Evolutionary conservation across 768 basidiomycete genomes (phyloP).

Genomic region (Phaffia australis): DNA sequence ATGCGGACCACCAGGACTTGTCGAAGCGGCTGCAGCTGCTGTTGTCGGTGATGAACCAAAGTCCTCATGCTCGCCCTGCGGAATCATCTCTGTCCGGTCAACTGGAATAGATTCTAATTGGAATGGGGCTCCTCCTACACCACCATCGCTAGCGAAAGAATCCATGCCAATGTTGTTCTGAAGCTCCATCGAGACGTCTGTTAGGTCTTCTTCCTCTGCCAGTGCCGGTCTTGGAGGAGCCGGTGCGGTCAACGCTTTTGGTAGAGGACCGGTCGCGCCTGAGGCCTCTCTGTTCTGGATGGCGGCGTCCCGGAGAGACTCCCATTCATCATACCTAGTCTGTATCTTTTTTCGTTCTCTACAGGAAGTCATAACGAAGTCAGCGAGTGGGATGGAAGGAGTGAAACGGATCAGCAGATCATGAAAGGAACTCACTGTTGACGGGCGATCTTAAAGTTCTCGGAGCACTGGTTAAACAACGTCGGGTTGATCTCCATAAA

Average conservation of each 20-base stretch:
- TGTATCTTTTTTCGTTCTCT: slow-evolving; percentile 84
- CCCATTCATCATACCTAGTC: slow-evolving; percentile 78
- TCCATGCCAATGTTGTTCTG: slow-evolving; percentile 37
- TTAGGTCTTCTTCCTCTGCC: slow-evolving; percentile 71
- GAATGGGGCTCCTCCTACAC: slow-evolving; percentile 59
- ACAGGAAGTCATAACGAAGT: slow-evolving; percentile 12
- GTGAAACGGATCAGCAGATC: slow-evolving; percentile 3
- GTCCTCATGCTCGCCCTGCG: background rate
- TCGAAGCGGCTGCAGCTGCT: slow-evolving; percentile 22
- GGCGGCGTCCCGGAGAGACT: slow-evolving; percentile 67
- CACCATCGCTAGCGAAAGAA: slow-evolving; percentile 27
- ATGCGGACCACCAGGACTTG: slow-evolving; percentile 52
- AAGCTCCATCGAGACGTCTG: slow-evolving; percentile 81
- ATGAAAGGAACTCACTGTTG: slow-evolving; percentile 53
- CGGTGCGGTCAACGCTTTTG: slow-evolving; percentile 56
- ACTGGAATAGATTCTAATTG: slow-evolving; percentile 71
- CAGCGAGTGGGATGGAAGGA: background rate
- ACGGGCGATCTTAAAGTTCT: slow-evolving; percentile 80
- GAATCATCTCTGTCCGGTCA: slow-evolving; percentile 27
- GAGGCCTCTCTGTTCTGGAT: slow-evolving; percentile 43
- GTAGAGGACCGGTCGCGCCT: slow-evolving; percentile 42
- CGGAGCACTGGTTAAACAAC: slow-evolving; percentile 84
- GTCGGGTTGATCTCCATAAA: slow-evolving; percentile 99
- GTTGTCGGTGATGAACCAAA: slow-evolving; percentile 28
- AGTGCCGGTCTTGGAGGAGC: slow-evolving; percentile 68